Evolutionary conservation across 257 asterid species (phyloP).

Genomic region (Osmanthus fragrans): DNA sequence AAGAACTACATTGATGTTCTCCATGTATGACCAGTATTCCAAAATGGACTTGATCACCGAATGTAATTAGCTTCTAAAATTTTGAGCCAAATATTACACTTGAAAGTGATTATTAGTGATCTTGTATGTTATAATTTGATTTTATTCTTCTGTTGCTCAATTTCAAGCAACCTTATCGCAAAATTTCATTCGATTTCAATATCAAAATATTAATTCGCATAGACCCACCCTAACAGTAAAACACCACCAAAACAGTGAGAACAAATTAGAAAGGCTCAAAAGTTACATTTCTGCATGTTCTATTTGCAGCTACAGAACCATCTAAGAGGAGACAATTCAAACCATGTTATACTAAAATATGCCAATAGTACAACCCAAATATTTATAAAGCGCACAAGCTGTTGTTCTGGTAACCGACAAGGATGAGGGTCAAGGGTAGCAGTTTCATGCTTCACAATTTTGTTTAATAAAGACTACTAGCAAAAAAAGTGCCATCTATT

Average conservation of each 20-base stretch:
- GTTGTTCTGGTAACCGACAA: not conserved
- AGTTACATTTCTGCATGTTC: constrained; percentile 3
- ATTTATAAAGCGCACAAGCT: not conserved
- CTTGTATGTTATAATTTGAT: not conserved
- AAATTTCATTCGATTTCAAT: not conserved
- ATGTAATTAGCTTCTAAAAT: not conserved
- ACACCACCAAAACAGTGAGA: constrained; percentile 10
- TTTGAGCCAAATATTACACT: not conserved
- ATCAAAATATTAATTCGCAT: not conserved
- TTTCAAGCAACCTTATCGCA: constrained; percentile 11
- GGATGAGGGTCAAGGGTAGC: not conserved
- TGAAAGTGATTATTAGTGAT: not conserved
- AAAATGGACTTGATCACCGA: not conserved
- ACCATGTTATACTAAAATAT: constrained; percentile 6
- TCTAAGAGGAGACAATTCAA: not conserved
- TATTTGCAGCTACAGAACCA: constrained; percentile 4
- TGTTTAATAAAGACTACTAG: not conserved
- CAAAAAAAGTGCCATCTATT: constrained; percentile 9
- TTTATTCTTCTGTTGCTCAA: constrained; percentile 8
- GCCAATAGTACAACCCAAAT: constrained; percentile 23
- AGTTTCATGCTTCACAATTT: not conserved
- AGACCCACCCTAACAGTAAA: constrained; percentile 1
- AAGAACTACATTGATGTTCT: not conserved
- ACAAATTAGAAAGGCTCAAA: constrained; percentile 10
- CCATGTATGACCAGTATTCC: not conserved